Evolutionary conservation across 441 rosid species (phyloP).

Genomic region (Syzygium syzygioides): DNA sequence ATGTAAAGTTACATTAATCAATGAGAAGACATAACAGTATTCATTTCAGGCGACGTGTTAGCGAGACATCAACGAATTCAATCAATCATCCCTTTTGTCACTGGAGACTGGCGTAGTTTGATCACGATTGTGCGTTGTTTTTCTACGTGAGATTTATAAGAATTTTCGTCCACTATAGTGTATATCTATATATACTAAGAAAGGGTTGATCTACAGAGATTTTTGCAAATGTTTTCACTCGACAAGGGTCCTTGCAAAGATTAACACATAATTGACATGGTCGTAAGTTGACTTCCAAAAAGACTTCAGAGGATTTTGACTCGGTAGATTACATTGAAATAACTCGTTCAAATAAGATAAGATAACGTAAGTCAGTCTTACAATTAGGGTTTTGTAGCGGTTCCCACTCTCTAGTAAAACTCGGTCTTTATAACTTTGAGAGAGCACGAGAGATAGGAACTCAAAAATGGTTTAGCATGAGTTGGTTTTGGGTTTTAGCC

Average conservation of each 20-base stretch:
- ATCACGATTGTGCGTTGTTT: neutral
- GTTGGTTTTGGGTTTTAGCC: neutral
- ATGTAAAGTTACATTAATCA: neutral
- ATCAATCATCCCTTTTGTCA: neutral
- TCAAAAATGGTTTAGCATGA: neutral
- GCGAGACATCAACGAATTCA: neutral
- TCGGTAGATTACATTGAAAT: neutral
- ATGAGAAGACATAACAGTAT: neutral
- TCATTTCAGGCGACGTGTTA: neutral
- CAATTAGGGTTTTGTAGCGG: neutral
- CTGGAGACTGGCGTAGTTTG: neutral
- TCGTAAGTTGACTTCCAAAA: neutral
- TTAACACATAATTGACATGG: neutral
- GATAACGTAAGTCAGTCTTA: neutral
- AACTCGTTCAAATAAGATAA: neutral
- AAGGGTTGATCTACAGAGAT: neutral
- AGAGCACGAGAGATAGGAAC: neutral
- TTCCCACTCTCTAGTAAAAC: neutral
- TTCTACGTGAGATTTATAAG: neutral
- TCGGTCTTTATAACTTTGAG: neutral
- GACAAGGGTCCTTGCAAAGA: neutral
- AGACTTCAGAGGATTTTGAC: neutral
- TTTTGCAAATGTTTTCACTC: neutral
- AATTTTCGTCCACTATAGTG: neutral
- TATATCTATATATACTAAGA: neutral